Evolutionary conservation across 129 eudicot genomes (phyloP), one percentile per base, ranked within the genome.

Genomic region (Saposhnikovia divaricata): DNA sequence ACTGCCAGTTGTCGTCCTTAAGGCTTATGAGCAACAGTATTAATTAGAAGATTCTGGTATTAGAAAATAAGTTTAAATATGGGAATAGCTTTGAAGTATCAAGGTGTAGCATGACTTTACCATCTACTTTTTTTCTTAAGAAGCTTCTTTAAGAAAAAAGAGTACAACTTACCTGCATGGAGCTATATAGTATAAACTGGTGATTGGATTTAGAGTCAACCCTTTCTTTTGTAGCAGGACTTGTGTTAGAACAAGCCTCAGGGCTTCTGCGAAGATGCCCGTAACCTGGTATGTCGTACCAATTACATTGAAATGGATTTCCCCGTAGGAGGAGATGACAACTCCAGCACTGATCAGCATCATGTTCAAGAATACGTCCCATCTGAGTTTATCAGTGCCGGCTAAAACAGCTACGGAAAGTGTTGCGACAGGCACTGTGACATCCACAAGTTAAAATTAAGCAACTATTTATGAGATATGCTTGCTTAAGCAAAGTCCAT

Each of bases 371-470:
- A 95, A 85, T 69, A 95, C 86, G 70, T 95, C 99, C 81, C 99
- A 95, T 87, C 97, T 88, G 82, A 95, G 86, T 83, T 87, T 95
- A 83, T 95, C 97, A 66, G 99, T 95, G 43, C 97, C 99, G 80
- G 97, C 90, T 75, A 95, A 74, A 79, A 95, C 97, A 80, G 97
- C 99, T 96, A 95, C 88, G 43, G 90, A 82, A 87, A 95, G 89
- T 37, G 99, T 95, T 65, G 99, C 99, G 80, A 95, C 99, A 21
- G 99, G 99, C 99, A 95, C 97, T 95, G 97, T 57, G 83, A 78
- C 51, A 77, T 79, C 77, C 68, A 81, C 6, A 77, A 81, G 39
- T 42, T 77, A 46, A 27, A 57, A 25, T 40, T 13, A 42, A 69
- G 44, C 51, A 87, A 83, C 72, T 74, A 72, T 38, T 15, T 28